A percentile compares a stretch with the other conserved stretches of the same genome.
Conservation (phyloP, 345 rosid species). For the Eucalyptus regnans region DNA sequence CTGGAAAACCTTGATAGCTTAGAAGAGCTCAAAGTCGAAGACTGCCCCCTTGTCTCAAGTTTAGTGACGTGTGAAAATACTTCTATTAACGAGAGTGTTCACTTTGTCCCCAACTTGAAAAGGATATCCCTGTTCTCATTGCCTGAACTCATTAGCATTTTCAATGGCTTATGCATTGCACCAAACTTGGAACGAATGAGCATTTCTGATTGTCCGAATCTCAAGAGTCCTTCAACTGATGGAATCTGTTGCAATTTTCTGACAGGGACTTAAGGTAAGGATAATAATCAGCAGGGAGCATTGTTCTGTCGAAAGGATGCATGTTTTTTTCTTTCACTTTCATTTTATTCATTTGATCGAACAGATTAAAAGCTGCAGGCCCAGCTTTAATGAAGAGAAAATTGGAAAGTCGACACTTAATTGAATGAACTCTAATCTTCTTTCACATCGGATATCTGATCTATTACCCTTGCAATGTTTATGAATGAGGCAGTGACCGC, state of each 20-base stretch:
- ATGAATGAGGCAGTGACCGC: neutral
- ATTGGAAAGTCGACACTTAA: neutral
- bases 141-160: neutral
- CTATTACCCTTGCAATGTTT: neutral
- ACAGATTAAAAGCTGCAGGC: neutral
- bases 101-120: too few relatives aligned
- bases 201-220: neutral
- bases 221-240: neutral
- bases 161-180: neutral
- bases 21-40: too few relatives aligned
- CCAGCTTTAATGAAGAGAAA: neutral
- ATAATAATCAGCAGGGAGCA: too few relatives aligned
- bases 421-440: neutral
- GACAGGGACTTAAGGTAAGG: neutral
- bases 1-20: too few relatives aligned
- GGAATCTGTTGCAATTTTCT: neutral
- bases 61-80: too few relatives aligned
- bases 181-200: neutral
- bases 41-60: too few relatives aligned
- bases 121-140: too few relatives aligned
- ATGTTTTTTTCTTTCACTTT: neutral
- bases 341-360: neutral
- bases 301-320: neutral
- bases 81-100: too few relatives aligned
- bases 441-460: neutral